Evolutionary conservation across 805 yeast genomes (phyloP).

Genomic region (Yarrowia divulgata): DNA sequence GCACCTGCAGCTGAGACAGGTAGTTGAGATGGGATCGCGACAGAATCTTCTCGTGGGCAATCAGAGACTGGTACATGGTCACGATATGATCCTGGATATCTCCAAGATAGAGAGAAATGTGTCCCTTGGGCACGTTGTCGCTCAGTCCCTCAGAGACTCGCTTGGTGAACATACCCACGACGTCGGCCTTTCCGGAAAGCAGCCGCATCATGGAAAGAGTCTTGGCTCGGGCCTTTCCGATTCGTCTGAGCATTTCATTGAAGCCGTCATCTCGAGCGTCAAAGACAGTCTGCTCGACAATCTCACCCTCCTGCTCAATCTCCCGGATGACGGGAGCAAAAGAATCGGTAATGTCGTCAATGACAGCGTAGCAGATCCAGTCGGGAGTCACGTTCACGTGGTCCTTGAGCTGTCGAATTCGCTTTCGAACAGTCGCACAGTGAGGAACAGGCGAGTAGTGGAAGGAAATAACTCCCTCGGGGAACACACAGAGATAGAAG

Average conservation of each 20-base stretch:
- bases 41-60: conserved; percentile 91
- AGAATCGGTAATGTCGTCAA: conserved; percentile 70
- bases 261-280: conserved; percentile 77
- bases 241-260: conserved; percentile 73
- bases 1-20: conserved; percentile 92
- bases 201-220: conserved; percentile 93
- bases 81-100: conserved; percentile 97
- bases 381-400: conserved; percentile 66
- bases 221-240: conserved; percentile 88
- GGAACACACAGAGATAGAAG: conserved; percentile 66
- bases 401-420: conserved; percentile 68
- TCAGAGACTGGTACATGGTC: conserved; percentile 91
- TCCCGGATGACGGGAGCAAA: conserved; percentile 67
- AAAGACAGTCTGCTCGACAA: conserved; percentile 82
- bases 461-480: conserved; percentile 65
- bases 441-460: conserved; percentile 66
- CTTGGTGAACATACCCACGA: conserved; percentile 93
- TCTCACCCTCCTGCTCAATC: conserved; percentile 68
- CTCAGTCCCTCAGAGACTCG: conserved; percentile 79
- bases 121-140: conserved; percentile 72
- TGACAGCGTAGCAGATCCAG: conserved; percentile 71
- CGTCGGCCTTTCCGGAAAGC: conserved; percentile 93
- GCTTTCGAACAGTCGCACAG: conserved; percentile 66
- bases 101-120: conserved; percentile 88
- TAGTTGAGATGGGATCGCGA: conserved; percentile 91